A percentile compares a stretch with the other conserved stretches of the same genome.
Evolutionary conservation across 225 moss, liverwort and hornwort species (phyloP).

Genomic region (Straminergon stramineum): DNA sequence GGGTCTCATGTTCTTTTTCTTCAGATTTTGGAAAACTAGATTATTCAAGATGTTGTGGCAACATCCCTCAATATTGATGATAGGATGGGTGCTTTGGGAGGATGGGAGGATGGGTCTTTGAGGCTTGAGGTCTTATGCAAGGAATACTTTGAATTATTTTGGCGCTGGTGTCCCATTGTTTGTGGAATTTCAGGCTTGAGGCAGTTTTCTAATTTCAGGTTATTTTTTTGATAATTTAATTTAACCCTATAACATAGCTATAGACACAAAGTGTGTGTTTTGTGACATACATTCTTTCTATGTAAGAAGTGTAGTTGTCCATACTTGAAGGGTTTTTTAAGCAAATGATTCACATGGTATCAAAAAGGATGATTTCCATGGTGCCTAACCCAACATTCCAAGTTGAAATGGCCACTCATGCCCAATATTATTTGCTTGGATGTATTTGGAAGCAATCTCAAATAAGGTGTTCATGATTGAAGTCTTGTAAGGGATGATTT

Average conservation of each 20-base stretch:
- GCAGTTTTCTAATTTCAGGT: neutral
- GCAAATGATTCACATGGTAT: no score
- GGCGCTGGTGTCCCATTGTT: neutral
- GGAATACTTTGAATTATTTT: neutral
- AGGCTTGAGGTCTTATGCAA: neutral
- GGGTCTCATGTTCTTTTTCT: neutral
- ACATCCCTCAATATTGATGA: neutral
- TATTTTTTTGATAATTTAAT: neutral
- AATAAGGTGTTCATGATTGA: accelerated
- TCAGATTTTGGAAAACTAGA: neutral
- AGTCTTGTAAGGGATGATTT: neutral
- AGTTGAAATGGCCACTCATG: neutral
- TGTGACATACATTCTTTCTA: neutral
- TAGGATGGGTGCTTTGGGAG: neutral
- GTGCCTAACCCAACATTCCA: accelerated
- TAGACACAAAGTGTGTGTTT: accelerated
- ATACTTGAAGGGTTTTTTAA: neutral
- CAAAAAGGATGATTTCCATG: neutral
- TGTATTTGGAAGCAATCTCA: neutral
- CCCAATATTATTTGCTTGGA: neutral
- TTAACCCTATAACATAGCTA: no score
- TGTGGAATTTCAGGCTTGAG: neutral
- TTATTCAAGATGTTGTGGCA: neutral
- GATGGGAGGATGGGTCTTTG: neutral
- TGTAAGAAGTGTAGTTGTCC: neutral